Conservation (phyloP, 495 filamentous ascomycete genomes). For the Aspergillus cristatus region DNA sequence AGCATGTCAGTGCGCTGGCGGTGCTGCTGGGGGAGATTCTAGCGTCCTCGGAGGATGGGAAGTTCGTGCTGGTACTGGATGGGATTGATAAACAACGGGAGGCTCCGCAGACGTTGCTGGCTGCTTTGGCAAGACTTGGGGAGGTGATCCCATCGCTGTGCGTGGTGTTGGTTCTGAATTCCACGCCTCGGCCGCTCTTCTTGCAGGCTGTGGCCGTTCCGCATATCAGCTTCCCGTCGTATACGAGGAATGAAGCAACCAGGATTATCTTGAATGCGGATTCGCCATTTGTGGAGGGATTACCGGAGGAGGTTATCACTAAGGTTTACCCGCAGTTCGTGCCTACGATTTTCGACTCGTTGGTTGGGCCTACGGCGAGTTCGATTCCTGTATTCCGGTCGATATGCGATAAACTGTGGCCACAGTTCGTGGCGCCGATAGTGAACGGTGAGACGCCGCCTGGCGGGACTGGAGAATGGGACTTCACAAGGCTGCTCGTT, state of each 20-base stretch:
- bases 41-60: slow-evolving; percentile 22
- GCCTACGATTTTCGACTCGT: slow-evolving; percentile 30
- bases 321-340: slow-evolving; percentile 37
- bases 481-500: slow-evolving; percentile 75
- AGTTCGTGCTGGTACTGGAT: slow-evolving; percentile 81
- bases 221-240: slow-evolving; percentile 76
- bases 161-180: slow-evolving; percentile 66
- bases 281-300: slow-evolving; percentile 21
- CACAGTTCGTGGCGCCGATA: slow-evolving; percentile 55
- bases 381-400: slow-evolving; percentile 34
- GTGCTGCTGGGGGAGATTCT: slow-evolving; percentile 55
- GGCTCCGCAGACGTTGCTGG: slow-evolving; percentile 65
- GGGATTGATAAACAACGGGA: slow-evolving; percentile 86
- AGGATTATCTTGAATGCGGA: slow-evolving; percentile 52
- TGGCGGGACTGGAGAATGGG: slow-evolving; percentile 46
- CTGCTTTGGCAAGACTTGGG: slow-evolving; percentile 69
- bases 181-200: slow-evolving; percentile 55
- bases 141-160: slow-evolving; percentile 73
- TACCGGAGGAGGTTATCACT: slow-evolving; percentile 19
- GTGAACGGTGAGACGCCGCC: slow-evolving; percentile 25
- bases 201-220: slow-evolving; percentile 65
- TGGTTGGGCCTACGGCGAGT: slow-evolving; percentile 34
- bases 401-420: slow-evolving; percentile 61
- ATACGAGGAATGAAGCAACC: slow-evolving; percentile 70
- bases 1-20: slow-evolving; percentile 63